phyloP scores from a whole-genome alignment of 495 filamentous ascomycete genomes.

The Penicillium bovifimosum region DNA sequence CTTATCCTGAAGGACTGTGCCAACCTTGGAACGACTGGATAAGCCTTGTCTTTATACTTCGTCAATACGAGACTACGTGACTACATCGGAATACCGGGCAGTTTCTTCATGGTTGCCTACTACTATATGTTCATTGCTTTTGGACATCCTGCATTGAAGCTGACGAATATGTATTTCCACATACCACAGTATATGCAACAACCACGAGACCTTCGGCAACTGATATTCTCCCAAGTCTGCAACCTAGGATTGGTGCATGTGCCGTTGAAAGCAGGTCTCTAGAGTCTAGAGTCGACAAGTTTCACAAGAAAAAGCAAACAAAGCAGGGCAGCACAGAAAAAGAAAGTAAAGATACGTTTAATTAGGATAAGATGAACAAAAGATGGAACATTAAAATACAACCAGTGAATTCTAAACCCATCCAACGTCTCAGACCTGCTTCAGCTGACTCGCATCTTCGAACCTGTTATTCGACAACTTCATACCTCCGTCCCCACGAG shows the following conservation, averaged over 20 bases:
- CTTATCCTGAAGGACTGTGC: too few species aligned
- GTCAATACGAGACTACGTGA: too few species aligned
- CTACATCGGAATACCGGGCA: too few species aligned
- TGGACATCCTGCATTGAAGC: too few species aligned
- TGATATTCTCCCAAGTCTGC: too few species aligned
- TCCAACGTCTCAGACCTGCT: neutral
- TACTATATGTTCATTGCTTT: too few species aligned
- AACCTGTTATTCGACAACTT: constrained; percentile 1
- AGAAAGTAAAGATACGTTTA: neutral
- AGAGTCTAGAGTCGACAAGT: neutral
- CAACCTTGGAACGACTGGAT: too few species aligned
- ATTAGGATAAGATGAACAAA: neutral
- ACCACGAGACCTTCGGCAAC: too few species aligned
- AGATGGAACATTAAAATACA: neutral
- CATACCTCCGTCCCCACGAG: constrained; percentile 1
- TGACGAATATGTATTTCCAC: too few species aligned
- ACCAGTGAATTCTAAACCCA: neutral
- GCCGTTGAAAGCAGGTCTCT: neutral
- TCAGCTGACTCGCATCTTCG: neutral
- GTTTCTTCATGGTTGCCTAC: too few species aligned
- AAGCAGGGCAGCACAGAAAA: neutral
- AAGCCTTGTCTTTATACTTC: too few species aligned
- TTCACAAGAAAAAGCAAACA: constrained; percentile 1
- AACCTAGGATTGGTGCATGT: neutral
- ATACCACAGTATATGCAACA: too few species aligned